Evolutionary conservation across 495 filamentous ascomycete genomes (phyloP).

Genomic region (Penicillium cinerascens): DNA sequence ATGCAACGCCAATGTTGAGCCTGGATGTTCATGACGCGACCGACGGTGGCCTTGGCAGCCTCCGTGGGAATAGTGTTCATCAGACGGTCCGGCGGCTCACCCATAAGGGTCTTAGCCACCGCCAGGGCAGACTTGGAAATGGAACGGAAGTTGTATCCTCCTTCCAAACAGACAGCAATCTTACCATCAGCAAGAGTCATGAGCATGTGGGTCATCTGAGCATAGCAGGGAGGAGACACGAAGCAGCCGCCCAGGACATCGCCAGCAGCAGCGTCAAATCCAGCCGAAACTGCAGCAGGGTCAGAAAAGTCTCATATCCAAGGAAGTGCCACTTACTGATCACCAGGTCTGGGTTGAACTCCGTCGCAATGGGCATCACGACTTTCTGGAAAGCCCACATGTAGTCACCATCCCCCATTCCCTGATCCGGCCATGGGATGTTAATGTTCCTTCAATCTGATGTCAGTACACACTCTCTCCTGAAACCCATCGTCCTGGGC

Average conservation of each 20-base stretch:
- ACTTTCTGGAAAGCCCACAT: slow-evolving; percentile 93
- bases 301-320: slow-evolving; percentile 1
- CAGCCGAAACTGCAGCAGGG: slow-evolving; percentile 69
- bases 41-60: slow-evolving; percentile 45
- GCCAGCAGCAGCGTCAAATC: slow-evolving; percentile 92
- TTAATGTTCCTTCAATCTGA: slow-evolving; percentile 73
- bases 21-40: slow-evolving; percentile 53
- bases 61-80: slow-evolving; percentile 43
- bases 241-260: slow-evolving; percentile 90
- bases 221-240: slow-evolving; percentile 86
- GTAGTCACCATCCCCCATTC: slow-evolving; percentile 97
- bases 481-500: background rate
- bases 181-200: slow-evolving; percentile 94
- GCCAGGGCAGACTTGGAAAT: slow-evolving; percentile 90
- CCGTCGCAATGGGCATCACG: slow-evolving; percentile 92
- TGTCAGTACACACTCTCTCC: slow-evolving; percentile 2
- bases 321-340: slow-evolving; percentile 52
- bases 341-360: slow-evolving; percentile 92
- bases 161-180: slow-evolving; percentile 87
- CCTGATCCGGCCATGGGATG: slow-evolving; percentile 86
- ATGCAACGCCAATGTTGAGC: slow-evolving; percentile 58
- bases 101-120: slow-evolving; percentile 90
- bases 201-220: slow-evolving; percentile 98
- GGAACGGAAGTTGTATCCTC: slow-evolving; percentile 89
- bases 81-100: slow-evolving; percentile 81